phyloP scores from a whole-genome alignment of 352 stramenopile genomes.

The Globisporangium nodosum region DNA sequence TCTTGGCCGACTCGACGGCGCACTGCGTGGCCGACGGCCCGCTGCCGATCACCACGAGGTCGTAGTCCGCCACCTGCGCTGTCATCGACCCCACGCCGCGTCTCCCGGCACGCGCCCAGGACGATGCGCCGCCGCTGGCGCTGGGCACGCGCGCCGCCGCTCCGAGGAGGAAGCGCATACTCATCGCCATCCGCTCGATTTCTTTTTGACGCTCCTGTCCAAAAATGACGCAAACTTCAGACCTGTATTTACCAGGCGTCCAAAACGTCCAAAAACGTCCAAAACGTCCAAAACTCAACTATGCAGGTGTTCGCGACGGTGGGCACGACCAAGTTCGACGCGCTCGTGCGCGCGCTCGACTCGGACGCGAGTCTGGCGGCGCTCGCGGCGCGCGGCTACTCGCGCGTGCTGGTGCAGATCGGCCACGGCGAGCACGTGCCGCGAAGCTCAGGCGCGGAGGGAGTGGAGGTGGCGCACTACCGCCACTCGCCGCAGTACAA shows the following conservation, averaged over 20 bases:
- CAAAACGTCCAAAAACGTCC: no score
- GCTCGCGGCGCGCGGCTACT: constrained; percentile 54
- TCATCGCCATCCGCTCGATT: no score
- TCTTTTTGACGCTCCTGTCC: no score
- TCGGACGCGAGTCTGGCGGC: constrained; percentile 43
- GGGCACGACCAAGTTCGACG: constrained; percentile 93
- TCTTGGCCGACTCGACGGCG: constrained; percentile 81
- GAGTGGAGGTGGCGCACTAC: constrained; percentile 62
- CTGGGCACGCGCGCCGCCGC: no score
- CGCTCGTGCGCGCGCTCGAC: constrained; percentile 73
- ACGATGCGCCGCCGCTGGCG: no score
- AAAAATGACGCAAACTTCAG: no score
- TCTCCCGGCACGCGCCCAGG: no score
- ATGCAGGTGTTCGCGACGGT: constrained; percentile 88
- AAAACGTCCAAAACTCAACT: neutral
- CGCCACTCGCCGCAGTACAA: constrained; percentile 89
- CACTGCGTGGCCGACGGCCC: constrained; percentile 84
- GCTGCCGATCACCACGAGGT: constrained; percentile 86
- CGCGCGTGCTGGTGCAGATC: constrained; percentile 74
- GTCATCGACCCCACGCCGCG: constrained; percentile 14
- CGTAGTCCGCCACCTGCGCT: constrained; percentile 50
- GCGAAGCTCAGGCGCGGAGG: constrained; percentile 20
- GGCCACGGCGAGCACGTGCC: constrained; percentile 61
- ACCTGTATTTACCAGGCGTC: no score
- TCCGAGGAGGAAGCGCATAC: no score